Conservation (phyloP, 2,329 filamentous ascomycete species). For the Fusarium globosum region DNA sequence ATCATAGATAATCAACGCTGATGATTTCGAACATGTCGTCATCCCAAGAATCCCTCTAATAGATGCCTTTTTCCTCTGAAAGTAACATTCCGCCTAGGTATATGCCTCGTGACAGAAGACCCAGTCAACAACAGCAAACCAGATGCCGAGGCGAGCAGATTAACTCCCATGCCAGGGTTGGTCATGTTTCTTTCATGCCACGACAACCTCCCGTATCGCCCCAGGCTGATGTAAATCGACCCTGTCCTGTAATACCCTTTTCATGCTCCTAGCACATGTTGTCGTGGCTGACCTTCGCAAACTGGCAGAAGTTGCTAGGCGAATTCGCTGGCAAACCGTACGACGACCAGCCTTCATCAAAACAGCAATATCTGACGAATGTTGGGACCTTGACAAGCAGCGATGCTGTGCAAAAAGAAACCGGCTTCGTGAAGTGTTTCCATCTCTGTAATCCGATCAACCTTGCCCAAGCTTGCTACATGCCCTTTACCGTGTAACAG, state of each 20-base stretch:
- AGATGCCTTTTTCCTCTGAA: not conserved
- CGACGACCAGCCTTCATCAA: not conserved
- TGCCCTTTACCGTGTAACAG: not conserved
- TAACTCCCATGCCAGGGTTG: not conserved
- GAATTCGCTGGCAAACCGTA: not conserved
- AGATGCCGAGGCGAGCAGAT: slow-evolving; percentile 4
- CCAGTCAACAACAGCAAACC: slow-evolving; percentile 8
- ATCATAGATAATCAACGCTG: not conserved
- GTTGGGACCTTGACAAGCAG: not conserved
- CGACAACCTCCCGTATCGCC: not conserved
- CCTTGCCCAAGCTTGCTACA: not conserved
- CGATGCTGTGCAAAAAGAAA: not conserved
- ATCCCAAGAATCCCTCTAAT: not conserved
- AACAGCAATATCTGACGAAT: not conserved
- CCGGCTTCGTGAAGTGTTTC: not conserved
- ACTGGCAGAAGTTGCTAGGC: slow-evolving; percentile 13
- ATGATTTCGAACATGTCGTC: slow-evolving; percentile 9
- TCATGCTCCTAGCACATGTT: not conserved
- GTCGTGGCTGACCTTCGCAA: not conserved
- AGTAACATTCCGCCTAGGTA: not conserved
- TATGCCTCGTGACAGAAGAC: slow-evolving; percentile 6
- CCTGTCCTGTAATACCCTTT: not conserved
- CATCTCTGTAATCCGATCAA: slow-evolving; percentile 13
- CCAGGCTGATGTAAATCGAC: not conserved
- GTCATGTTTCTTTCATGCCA: not conserved